Evolutionary conservation across 2,329 filamentous ascomycete species (phyloP), one percentile per base, ranked within the genome.

Genomic region (Calonectria montana): DNA sequence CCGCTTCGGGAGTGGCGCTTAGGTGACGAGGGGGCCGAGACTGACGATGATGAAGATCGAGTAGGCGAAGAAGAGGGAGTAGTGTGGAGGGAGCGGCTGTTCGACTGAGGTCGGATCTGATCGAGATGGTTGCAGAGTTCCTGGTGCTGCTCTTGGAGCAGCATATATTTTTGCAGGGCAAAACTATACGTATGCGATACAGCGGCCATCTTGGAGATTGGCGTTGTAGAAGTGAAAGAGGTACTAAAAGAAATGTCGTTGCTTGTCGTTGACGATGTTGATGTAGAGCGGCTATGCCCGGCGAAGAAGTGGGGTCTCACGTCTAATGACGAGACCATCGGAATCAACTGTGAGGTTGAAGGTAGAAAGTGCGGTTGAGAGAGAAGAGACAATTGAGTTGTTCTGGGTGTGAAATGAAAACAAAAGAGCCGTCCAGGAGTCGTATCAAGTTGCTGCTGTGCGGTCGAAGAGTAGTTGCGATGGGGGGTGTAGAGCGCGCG

Each of bases 1-100:
- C 80, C 81, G 73, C 79, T 81, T 45, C 80, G 79, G 2, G 87
- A 81, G 72, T 83, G 82, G 59, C 81, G 81, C 82, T 85, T 78
- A 83, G 88, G 77, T 85, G 88, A 83, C 84, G 90, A 65, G 15
- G 77, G 71, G 41, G 55, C 62, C 85, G 88, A 78, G 81, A 82
- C 73, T 15, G 75, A 81, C 16, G 50, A 86, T 86, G 67, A 87
- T 2, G 89, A 74, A 87, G 88, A 81, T 84, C 92, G 80, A 82
- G 89, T 86, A 79, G 88, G 89, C 80, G 92, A 92, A 79, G 89
- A 88, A 80, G 91, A 83, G 82, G 91, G 86, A 80, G 91, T 87
- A 2, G 85, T 85, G 59, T 82, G 76, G 13, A 83, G 82, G 2
- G 85, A 84, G 16, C 83, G 82, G n/a, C 75, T 78, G 8, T 78